Evolutionary conservation across 208 protist genomes (phyloP).

Genomic region (Acanthamoeba royreba): DNA sequence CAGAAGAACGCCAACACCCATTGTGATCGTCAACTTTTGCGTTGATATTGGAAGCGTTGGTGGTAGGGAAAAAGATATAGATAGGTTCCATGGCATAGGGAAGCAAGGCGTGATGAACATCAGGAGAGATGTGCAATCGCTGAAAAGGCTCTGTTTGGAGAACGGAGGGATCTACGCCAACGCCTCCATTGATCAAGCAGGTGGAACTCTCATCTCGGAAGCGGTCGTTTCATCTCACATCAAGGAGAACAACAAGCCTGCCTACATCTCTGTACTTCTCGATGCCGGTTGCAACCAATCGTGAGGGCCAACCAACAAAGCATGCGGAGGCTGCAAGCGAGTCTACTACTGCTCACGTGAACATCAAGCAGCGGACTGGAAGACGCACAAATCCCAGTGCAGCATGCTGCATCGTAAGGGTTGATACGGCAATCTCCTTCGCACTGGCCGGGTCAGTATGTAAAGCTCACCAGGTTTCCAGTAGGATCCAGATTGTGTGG

Average conservation of each 20-base stretch:
- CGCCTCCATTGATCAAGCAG: neutral
- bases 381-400: too few relatives aligned
- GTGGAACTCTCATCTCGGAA: neutral
- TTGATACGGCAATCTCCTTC: too few relatives aligned
- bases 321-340: neutral
- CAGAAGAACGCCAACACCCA: too few relatives aligned
- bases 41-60: too few relatives aligned
- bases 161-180: neutral
- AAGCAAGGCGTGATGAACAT: neutral
- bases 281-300: neutral
- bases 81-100: too few relatives aligned
- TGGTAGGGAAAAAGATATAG: too few relatives aligned
- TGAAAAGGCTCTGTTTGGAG: neutral
- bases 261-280: neutral
- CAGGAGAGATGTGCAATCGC: neutral
- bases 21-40: too few relatives aligned
- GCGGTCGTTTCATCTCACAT: neutral
- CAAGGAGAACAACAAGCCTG: neutral
- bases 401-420: too few relatives aligned
- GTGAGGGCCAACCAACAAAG: neutral
- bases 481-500: too few relatives aligned
- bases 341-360: neutral
- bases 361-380: neutral
- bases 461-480: too few relatives aligned
- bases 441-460: neutral